Evolutionary conservation across 352 stramenopile species (phyloP), one percentile per base, ranked within the genome.

Genomic region (Globisporangium takayamanum): DNA sequence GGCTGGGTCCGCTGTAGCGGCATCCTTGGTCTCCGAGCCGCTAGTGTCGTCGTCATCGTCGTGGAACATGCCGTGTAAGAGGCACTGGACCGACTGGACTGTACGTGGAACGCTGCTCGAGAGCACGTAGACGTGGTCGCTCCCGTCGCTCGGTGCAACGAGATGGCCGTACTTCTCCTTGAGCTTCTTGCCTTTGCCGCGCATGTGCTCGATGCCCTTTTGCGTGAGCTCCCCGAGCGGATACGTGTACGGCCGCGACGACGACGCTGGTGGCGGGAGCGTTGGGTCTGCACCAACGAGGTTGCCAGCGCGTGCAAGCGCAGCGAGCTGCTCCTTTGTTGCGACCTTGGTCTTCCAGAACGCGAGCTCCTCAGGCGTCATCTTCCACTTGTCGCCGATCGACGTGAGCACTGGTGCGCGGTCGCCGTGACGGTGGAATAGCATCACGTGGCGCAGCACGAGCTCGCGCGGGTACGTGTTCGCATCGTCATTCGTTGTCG

Each of bases 381-480:
- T 76, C 36, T 63, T 48, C 60, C 80, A 74, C 50, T 84, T 83
- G 15, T 66, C 60, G 33, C 79, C 76, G 45, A 89, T 76, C 26
- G 69, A 60, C 28, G 76, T 79, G 41, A 92, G 70, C 55, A 94
- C 75, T 5, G 84, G 84, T 54, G 82, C 78, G 49, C 84, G 80
- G 62, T 94, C 84, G 53, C 84, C 84, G 54, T 92, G 84, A 55
- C 84, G 84, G 55, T 92, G 82, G 64, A 92, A 87, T 33, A 92
- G 66, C 53, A 94, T 66, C 59, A 89, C 84, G 61, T 94, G 82
- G 44, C 70, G 72, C 57, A 92, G 63, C 52, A 67, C 57, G 36
- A 92, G 67, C 47, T 75, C 64, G 60, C 57, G 58, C 25, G 57
- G 30, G 44, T 49, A 26, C 44, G 18, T 8, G 20, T 28, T 14